Percentiles rank a stretch among this genome's conserved stretches.
Evolutionary conservation across 768 basidiomycete genomes (phyloP).

Genomic region (Chalciporus chontae): DNA sequence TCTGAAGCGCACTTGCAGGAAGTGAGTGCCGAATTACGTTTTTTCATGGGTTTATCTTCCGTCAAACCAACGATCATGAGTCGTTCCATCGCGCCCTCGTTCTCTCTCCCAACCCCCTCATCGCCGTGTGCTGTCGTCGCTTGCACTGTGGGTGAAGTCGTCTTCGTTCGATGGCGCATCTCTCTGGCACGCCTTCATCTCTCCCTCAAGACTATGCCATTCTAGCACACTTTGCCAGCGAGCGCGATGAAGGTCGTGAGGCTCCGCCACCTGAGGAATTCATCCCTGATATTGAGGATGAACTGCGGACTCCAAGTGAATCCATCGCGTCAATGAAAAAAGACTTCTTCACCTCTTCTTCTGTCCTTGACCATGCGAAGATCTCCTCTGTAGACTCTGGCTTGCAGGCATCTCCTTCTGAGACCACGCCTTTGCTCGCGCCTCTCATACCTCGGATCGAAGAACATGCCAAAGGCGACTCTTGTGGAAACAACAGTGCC

Average conservation of each 20-base stretch:
- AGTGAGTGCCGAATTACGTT: neutral
- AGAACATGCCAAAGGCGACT: conserved; percentile 30
- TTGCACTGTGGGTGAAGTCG: neutral
- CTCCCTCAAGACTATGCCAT: conserved; percentile 61
- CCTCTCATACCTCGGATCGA: conserved; percentile 51
- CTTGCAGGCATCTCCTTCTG: conserved; percentile 24
- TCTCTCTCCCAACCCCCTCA: neutral
- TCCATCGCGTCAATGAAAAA: conserved; percentile 2
- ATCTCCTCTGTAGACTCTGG: neutral
- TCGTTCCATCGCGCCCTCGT: neutral
- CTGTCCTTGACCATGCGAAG: neutral
- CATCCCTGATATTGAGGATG: neutral
- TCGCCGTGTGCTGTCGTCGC: neutral
- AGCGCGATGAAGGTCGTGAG: conserved; percentile 19
- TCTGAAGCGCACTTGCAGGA: too few relatives aligned
- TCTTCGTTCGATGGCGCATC: neutral
- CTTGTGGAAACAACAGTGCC: conserved; percentile 20
- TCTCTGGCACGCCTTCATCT: conserved; percentile 40
- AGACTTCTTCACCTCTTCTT: conserved; percentile 2
- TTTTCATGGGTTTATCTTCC: neutral
- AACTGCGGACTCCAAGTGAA: neutral
- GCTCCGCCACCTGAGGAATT: conserved; percentile 4
- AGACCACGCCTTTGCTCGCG: conserved; percentile 57
- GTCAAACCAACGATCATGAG: neutral
- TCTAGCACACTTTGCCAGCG: conserved; percentile 45